phyloP scores from a whole-genome alignment of 805 yeast genomes.

The Candida berthetii region DNA sequence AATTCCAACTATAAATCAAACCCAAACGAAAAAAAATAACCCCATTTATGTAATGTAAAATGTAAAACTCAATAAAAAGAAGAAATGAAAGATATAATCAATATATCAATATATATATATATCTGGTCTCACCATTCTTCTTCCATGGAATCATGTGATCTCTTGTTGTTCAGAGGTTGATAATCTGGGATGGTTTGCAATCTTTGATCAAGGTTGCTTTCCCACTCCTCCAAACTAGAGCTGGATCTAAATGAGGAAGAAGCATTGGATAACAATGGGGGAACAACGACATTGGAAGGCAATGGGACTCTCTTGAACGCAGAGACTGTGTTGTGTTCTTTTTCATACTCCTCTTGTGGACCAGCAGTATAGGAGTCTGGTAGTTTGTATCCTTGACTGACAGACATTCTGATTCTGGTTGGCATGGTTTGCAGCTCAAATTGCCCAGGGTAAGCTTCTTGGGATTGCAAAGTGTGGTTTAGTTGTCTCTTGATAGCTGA shows the following conservation, averaged over 20 bases:
- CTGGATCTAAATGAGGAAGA: slow-evolving; percentile 24
- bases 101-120: no score
- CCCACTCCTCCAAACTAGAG: slow-evolving; percentile 34
- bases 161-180: slow-evolving; percentile 17
- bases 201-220: slow-evolving; percentile 27
- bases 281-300: slow-evolving; percentile 23
- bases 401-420: slow-evolving; percentile 66
- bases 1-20: no score
- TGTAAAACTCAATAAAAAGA: no score
- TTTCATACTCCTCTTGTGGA: slow-evolving; percentile 13
- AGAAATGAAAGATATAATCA: background rate
- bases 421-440: slow-evolving; percentile 49
- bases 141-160: slow-evolving; percentile 19
- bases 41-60: no score
- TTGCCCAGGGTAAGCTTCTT: slow-evolving; percentile 28
- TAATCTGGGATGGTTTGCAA: slow-evolving; percentile 25
- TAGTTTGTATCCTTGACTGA: slow-evolving; percentile 51
- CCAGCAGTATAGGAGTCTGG: background rate
- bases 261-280: slow-evolving; percentile 27
- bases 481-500: slow-evolving; percentile 31
- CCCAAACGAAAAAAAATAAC: no score
- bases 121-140: slow-evolving; percentile 21
- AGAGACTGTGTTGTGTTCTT: slow-evolving; percentile 15
- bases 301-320: slow-evolving; percentile 29
- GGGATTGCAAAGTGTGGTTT: slow-evolving; percentile 16